A percentile compares a stretch with the other conserved stretches of the same genome.
phyloP scores from a whole-genome alignment of 2,329 filamentous ascomycete genomes.

The Emydomyces testavorans region DNA sequence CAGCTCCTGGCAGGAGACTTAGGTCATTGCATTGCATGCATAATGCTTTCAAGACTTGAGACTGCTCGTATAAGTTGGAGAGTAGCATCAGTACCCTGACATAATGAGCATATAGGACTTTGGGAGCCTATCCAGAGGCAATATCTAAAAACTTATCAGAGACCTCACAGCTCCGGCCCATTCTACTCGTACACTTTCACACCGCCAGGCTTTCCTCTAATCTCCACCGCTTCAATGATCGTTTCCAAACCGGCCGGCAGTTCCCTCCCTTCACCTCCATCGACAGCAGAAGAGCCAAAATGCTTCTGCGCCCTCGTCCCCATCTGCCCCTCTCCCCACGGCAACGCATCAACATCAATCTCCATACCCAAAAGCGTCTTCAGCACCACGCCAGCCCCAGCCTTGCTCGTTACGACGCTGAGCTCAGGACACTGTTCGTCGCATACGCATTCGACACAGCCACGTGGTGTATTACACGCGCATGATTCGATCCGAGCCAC shows the following conservation, averaged over 20 bases:
- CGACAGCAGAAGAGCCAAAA: background rate
- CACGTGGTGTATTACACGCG: conserved; percentile 52
- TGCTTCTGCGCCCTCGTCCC: background rate
- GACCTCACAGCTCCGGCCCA: too few relatives aligned
- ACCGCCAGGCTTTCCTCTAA: conserved; percentile 34
- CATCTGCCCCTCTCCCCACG: conserved; percentile 62
- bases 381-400: conserved; percentile 69
- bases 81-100: too few relatives aligned
- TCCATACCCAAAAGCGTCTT: conserved; percentile 62
- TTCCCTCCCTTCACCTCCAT: conserved; percentile 37
- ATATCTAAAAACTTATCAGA: too few relatives aligned
- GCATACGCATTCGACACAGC: conserved; percentile 83
- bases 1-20: too few relatives aligned
- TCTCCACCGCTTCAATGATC: conserved; percentile 59
- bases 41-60: too few relatives aligned
- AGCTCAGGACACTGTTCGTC: conserved; percentile 72
- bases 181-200: conserved; percentile 21
- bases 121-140: too few relatives aligned
- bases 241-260: conserved; percentile 67
- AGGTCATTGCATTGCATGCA: too few relatives aligned
- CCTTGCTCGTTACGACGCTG: conserved; percentile 90
- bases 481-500: conserved; percentile 66
- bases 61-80: too few relatives aligned
- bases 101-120: too few relatives aligned
- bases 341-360: conserved; percentile 71